Evolutionary conservation across 176 grass and related monocot species (phyloP), one percentile per base, ranked within the genome.

Genomic region (Leersia perrieri): DNA sequence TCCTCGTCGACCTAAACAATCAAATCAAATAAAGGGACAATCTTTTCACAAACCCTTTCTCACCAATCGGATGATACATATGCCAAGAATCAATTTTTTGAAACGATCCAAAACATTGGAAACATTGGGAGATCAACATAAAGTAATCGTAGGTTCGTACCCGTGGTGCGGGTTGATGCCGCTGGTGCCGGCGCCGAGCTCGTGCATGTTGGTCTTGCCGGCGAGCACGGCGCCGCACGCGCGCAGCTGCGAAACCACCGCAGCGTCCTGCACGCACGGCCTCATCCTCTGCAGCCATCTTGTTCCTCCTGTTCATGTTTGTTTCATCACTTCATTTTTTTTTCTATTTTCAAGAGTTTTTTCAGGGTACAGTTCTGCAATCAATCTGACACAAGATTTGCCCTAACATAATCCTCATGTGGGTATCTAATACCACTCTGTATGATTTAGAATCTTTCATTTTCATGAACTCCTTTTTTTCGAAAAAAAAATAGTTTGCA

Each of bases 191-290:
- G 97, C 93, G 28, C 97, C 97, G 77, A 99, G 93, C 81, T 99
- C 97, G 74, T 99, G 97, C 97, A 99, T 95, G 80, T 91, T 97
- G 60, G 92, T 85, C 70, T 98, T 98, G 11, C 92, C 90, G 16
- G 94, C 84, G 39, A 98, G 26, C 7, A 98, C 76, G 18, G 81
- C 92, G 38, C 92, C 95, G 90, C 95, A 98, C 41, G 84, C 78
- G 10, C 92, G 89, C 86, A 98, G 80, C 86, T 87, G 90, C 66
- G 81, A 84, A 58, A 95, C 92, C 81, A 90, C 94, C 57, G 70
- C 80, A 38, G 95, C 95, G 85, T 98, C 95, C 31, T 14, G 28
- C 38, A 0, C n/a, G 78, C 95, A 98, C 23, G 33, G 63, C 16
- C 95, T 77, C 81, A 49, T 23, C 66, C 83, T 80, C 42, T 80